Evolutionary conservation across 305 asterid species (phyloP).

Genomic region (Solanum hybrid): DNA sequence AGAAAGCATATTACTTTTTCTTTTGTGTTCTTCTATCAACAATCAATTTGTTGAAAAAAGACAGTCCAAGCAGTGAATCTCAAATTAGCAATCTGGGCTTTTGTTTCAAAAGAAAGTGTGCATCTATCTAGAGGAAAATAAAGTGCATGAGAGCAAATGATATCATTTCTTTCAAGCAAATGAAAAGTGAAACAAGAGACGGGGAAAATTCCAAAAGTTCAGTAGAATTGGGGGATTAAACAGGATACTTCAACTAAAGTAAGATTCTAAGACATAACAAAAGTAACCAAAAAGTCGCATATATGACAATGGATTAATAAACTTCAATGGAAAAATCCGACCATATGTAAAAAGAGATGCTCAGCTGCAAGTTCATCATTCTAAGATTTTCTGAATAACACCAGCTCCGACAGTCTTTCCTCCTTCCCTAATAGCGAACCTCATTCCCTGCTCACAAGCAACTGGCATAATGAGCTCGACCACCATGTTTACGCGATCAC

Average conservation of each 20-base stretch:
- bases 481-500: slow-evolving; percentile 63
- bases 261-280: slow-evolving; percentile 15
- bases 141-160: neutral
- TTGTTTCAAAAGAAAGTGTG: neutral
- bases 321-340: slow-evolving; percentile 6
- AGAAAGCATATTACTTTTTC: neutral
- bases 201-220: neutral
- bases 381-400: slow-evolving; percentile 36
- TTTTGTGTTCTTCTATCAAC: neutral
- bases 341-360: neutral
- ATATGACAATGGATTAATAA: slow-evolving; percentile 16
- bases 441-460: slow-evolving; percentile 72
- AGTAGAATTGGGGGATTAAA: slow-evolving; percentile 3
- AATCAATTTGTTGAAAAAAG: neutral
- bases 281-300: slow-evolving; percentile 19
- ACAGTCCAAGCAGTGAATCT: neutral
- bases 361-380: slow-evolving; percentile 4
- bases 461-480: slow-evolving; percentile 65
- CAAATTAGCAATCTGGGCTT: neutral
- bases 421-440: slow-evolving; percentile 69
- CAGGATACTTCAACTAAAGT: slow-evolving; percentile 15
- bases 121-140: neutral
- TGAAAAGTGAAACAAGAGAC: neutral
- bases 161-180: slow-evolving; percentile 3
- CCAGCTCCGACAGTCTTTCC: slow-evolving; percentile 85